Percentiles rank a stretch among this genome's conserved stretches.
phyloP scores from a whole-genome alignment of 2,329 filamentous ascomycete species.

The Monilinia polystroma region DNA sequence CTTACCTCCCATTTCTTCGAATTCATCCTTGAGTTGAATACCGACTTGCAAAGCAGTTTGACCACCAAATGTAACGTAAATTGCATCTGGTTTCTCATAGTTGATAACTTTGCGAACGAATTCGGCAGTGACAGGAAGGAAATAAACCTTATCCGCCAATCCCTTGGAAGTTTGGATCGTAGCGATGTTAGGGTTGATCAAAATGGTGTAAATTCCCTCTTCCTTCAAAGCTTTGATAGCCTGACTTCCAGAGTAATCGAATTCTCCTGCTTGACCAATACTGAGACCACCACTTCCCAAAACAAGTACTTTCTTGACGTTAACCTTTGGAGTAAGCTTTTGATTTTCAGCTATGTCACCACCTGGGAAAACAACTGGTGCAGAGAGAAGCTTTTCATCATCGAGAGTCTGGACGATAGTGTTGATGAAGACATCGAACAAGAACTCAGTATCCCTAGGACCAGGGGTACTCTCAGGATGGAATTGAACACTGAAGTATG shows the following conservation, averaged over 20 bases:
- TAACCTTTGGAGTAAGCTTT: constrained; percentile 71
- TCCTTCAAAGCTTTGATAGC: constrained; percentile 96
- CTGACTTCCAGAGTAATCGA: constrained; percentile 94
- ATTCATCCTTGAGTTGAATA: constrained; percentile 88
- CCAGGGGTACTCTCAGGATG: constrained; percentile 97
- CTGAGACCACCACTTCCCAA: constrained; percentile 93
- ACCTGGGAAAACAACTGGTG: constrained; percentile 83
- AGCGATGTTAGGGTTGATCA: constrained; percentile 97
- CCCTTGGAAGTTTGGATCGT: constrained; percentile 97
- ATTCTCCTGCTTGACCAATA: constrained; percentile 97
- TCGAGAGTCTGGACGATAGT: constrained; percentile 72
- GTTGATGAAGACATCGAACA: constrained; percentile 95
- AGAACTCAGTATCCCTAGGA: constrained; percentile 89
- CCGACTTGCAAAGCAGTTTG: constrained; percentile 96
- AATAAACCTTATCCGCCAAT: constrained; percentile 96
- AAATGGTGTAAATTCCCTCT: constrained; percentile 83
- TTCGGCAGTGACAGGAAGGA: constrained; percentile 94
- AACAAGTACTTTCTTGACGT: constrained; percentile 96
- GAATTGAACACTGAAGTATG: constrained; percentile 99
- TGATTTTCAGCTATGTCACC: constrained; percentile 78
- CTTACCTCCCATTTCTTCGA: constrained; percentile 12
- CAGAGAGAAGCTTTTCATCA: constrained; percentile 63
- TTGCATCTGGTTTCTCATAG: constrained; percentile 90
- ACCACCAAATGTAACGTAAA: constrained; percentile 95
- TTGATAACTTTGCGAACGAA: constrained; percentile 98